Conservation (phyloP, 371 early-diverging fungal species). For the Mortierella sp. region DNA sequence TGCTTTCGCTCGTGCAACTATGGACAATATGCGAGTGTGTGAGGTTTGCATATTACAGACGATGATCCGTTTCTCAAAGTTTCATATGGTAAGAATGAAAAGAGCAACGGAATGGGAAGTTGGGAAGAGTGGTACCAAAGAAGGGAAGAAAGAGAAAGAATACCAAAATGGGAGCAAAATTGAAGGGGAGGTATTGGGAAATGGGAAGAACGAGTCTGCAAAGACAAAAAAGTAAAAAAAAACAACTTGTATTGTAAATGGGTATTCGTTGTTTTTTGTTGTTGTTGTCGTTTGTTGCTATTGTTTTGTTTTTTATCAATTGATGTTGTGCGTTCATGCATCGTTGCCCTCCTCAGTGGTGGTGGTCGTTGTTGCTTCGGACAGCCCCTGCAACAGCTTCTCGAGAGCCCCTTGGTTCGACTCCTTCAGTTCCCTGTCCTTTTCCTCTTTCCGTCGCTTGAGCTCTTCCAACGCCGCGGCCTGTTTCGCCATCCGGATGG, state of each 20-base stretch:
- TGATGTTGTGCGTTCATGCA: too few relatives aligned
- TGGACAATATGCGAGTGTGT: not conserved
- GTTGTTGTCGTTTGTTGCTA: too few relatives aligned
- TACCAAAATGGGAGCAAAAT: too few relatives aligned
- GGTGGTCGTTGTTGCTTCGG: conserved; percentile 25
- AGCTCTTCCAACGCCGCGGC: conserved; percentile 34
- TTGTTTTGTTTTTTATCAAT: not conserved
- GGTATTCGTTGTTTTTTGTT: too few relatives aligned
- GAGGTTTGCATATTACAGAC: too few relatives aligned
- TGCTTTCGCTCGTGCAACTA: too few relatives aligned
- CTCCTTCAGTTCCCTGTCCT: conserved; percentile 24
- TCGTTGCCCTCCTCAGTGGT: not conserved
- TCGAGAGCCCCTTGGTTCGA: conserved; percentile 29
- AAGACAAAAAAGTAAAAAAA: not conserved
- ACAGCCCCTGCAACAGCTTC: conserved; percentile 31
- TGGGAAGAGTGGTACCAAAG: not conserved
- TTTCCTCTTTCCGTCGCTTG: conserved; percentile 18
- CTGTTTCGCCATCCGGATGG: conserved; percentile 32
- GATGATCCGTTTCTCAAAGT: not conserved
- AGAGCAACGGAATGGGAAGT: not conserved
- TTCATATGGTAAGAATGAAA: not conserved
- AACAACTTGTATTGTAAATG: too few relatives aligned
- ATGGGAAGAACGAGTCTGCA: too few relatives aligned
- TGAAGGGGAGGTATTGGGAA: not conserved
- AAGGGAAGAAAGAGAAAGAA: not conserved